These are phyloP conservation scores for Elsinoe ampelina DNA, from an alignment of 2,329 filamentous ascomycete species.

Conservation along the genomic window DNA sequence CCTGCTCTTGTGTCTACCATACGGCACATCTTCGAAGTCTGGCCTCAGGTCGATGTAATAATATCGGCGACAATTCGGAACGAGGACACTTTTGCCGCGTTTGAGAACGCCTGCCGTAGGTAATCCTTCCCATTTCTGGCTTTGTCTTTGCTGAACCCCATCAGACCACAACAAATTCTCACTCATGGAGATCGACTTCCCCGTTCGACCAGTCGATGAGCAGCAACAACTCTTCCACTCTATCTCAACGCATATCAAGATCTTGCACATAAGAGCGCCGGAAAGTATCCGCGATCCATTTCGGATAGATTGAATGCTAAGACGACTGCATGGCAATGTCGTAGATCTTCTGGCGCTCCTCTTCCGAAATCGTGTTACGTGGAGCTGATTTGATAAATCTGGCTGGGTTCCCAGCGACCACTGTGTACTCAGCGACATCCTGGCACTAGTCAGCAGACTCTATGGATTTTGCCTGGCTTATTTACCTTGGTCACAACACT, in stretches of 20 bases:
- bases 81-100: constrained; percentile 55
- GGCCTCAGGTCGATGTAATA: constrained; percentile 49
- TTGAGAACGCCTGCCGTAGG: constrained; percentile 50
- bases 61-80: constrained; percentile 66
- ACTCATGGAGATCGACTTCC: constrained; percentile 25
- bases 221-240: constrained; percentile 30
- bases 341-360: constrained; percentile 16
- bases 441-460: constrained; percentile 18
- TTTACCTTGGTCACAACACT: constrained; percentile 67
- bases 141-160: background rate
- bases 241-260: constrained; percentile 27
- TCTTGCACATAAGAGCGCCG: constrained; percentile 20
- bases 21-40: constrained; percentile 49
- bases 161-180: constrained; percentile 26
- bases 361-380: constrained; percentile 15
- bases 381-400: constrained; percentile 15
- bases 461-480: background rate
- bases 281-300: constrained; percentile 14
- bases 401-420: constrained; percentile 56
- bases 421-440: constrained; percentile 54
- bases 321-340: constrained; percentile 14
- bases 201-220: constrained; percentile 24
- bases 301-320: background rate
- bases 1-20: constrained; percentile 57
- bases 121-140: constrained; percentile 16